Base-by-base conservation (phyloP, 1,284 basidiomycete genomes). In the Rhizoctonia solani region DNA sequence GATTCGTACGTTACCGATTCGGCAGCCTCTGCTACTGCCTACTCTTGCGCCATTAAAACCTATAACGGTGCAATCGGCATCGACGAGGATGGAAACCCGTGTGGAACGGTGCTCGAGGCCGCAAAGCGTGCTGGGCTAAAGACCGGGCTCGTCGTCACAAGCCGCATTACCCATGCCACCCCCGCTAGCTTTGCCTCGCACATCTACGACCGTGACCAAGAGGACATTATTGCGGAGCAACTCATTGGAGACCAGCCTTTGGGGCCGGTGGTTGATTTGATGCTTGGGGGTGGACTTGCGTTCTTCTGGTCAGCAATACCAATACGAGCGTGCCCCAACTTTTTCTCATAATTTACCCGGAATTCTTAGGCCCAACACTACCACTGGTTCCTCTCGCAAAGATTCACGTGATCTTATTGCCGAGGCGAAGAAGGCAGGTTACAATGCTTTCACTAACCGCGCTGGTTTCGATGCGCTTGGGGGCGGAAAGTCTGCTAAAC, bases 1-100 rank as follows among this genome's bases (percentile, higher is more conserved):
- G 69, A 75, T 67, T 74, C 72, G 27, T 71, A 76, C 34, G 74
- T 77, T n/a, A 76, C 75, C 42, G 76, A 77, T 70, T 74, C 73
- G n/a, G 74, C 76, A 13, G 76, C 76, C 2, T 71, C 70, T 1
- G 76, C 73, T 0, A 77, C 76, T 6, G 75, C 76, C 27, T 77
- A 74, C 56, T 74, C 75, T 23, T 75, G 74, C 50, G 75, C 61
- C 3, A 69, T 71, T 46, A 74, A 75, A 68, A 72, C 69, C 37
- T 72, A 73, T 68, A 76, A 76, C 66, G 75, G 73, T 9, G 74
- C 73, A 67, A 76, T 75, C 49, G 75, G 74, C 49, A 72, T 76
- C 42, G 74, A 76, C 53, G 70, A 71, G 25, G 72, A 76, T 53
- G 72, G 73, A 66, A 74, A 74, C 69, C 73, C 75, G 14, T 76